Evolutionary conservation across 2,329 filamentous ascomycete genomes (phyloP), one percentile per base, ranked within the genome.

Genomic region (Metarhizium humberi): DNA sequence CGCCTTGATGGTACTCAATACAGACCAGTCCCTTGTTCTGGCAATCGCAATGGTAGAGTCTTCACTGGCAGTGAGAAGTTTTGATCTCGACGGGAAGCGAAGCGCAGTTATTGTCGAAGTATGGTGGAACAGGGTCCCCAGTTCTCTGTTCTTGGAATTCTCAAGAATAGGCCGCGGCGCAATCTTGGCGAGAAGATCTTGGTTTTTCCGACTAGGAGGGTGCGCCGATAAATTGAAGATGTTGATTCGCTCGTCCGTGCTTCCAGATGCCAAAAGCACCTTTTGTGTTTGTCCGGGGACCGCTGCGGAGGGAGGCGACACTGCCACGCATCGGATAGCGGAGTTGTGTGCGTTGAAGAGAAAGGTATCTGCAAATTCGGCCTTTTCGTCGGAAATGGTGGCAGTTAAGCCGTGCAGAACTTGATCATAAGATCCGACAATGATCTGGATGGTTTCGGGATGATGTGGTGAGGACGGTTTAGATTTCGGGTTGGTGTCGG

Each of bases 291-390:
- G 85, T 60, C 78, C 82, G 13, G 75, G 78, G 55, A 75, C 67
- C 1, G 78, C 75, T 18, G 79, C 80, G 13, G 89, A 88, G 0
- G 88, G 78, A 3, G 88, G 87, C 8, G 92, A 96, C 58, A 96
- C 73, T 29, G 92, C 90, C 38, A 99, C 79, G 67, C 90, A 95
- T 64, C 91, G 87, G 68, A 99, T 90, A 4, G 94, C 87, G 13
- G 92, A 95, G 55, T 84, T 80, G 73, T 99, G 94, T 14, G 94
- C 92, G 67, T 92, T 90, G 80, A 99, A 96, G 56, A 99, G 81
- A 71, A 99, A 99, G 0, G 89, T 92, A 71, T 97, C 92, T 61
- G 89, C 82, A 67, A 96, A 97, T 52, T 85, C 78, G 54, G 85
- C 76, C 54, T 68, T 61, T 46, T 69, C 60, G 36, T 61, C 52